Percentiles rank a stretch among this genome's conserved stretches.
Conservation (phyloP, 257 asterid genomes). For the Avicennia marina region DNA sequence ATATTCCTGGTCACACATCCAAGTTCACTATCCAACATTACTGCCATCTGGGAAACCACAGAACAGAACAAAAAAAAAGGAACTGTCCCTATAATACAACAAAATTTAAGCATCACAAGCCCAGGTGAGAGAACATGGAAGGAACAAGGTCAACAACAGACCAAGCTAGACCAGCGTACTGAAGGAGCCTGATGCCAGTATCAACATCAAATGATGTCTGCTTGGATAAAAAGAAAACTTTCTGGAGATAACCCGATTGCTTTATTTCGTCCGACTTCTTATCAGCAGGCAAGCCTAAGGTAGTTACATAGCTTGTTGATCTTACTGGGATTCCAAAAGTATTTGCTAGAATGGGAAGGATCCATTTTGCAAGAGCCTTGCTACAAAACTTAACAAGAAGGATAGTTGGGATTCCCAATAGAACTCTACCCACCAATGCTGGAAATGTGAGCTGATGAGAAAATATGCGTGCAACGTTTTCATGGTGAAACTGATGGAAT, state of each 20-base stretch:
- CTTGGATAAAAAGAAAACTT: slow-evolving; percentile 47
- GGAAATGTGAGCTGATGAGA: slow-evolving; percentile 52
- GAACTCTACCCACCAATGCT: slow-evolving; percentile 61
- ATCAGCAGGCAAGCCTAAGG: slow-evolving; percentile 37
- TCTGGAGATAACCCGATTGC: slow-evolving; percentile 68
- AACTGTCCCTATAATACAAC: slow-evolving; percentile 7
- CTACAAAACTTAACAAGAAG: slow-evolving; percentile 83
- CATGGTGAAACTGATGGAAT: slow-evolving; percentile 86
- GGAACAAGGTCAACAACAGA: slow-evolving; percentile 97
- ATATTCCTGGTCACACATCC: slow-evolving; percentile 8
- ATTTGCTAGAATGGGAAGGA: slow-evolving; percentile 77
- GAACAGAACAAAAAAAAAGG: neutral
- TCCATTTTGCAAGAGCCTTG: slow-evolving; percentile 90
- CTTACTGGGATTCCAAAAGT: slow-evolving; percentile 77
- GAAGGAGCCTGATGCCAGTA: slow-evolving; percentile 92
- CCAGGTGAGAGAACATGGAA: slow-evolving; percentile 51
- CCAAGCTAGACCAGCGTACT: slow-evolving; percentile 96
- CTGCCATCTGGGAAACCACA: neutral
- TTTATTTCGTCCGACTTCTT: slow-evolving; percentile 48
- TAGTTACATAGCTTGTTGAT: slow-evolving; percentile 73
- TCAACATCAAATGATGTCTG: slow-evolving; percentile 76
- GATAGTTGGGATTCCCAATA: slow-evolving; percentile 83
- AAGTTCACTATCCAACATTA: neutral
- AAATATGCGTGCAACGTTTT: slow-evolving; percentile 58
- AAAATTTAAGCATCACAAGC: slow-evolving; percentile 45